Percentiles rank a stretch among this genome's conserved stretches.
Conservation (phyloP, 345 rosid species). For the Salix arbutifolia region DNA sequence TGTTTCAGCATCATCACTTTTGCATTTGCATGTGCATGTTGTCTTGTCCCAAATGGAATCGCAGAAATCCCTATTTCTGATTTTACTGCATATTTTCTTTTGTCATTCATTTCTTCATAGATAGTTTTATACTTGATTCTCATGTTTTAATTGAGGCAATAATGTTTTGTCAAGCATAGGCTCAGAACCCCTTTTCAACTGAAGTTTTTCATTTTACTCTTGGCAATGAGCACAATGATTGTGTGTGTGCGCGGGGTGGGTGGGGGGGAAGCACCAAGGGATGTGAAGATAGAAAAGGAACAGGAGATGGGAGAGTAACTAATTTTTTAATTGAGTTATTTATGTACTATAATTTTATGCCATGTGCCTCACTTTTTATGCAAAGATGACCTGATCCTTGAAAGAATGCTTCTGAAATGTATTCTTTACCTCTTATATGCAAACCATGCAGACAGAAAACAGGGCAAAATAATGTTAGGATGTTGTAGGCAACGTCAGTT, state of each 20-base stretch:
- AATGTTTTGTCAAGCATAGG: neutral
- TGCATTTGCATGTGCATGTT: neutral
- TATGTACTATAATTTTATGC: neutral
- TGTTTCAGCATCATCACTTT: neutral
- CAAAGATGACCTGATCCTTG: neutral
- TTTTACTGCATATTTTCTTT: neutral
- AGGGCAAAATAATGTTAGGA: neutral
- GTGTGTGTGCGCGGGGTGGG: neutral
- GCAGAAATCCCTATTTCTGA: neutral
- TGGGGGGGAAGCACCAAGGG: neutral
- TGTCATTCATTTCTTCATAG: neutral
- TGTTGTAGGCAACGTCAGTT: neutral
- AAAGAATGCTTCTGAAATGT: neutral
- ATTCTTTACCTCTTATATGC: neutral
- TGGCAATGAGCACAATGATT: neutral
- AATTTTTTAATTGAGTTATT: neutral
- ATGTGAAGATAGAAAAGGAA: neutral
- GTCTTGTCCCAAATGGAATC: neutral
- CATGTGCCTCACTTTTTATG: neutral
- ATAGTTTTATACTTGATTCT: neutral
- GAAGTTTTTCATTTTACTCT: neutral
- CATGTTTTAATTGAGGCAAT: neutral
- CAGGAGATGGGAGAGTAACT: neutral
- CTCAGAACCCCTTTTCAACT: neutral
- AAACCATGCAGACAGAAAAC: neutral